These are phyloP conservation scores for Didymella segeticola DNA, from an alignment of 2,329 filamentous ascomycete species.

Conservation along the genomic window DNA sequence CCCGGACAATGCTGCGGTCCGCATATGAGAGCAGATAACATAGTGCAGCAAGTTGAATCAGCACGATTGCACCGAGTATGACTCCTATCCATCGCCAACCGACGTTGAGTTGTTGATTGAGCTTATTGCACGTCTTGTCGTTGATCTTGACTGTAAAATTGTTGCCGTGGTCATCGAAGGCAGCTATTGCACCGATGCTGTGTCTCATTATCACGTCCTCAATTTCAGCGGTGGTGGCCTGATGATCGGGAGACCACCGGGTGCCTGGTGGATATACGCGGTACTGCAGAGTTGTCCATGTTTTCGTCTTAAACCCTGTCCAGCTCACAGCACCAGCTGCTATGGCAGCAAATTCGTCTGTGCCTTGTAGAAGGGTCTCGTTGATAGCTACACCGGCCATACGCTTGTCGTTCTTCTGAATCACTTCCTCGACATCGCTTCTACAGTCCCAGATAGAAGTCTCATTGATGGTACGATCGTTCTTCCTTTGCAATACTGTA, in stretches of 20 bases:
- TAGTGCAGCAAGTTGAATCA: constrained; percentile 37
- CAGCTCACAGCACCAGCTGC: constrained; percentile 41
- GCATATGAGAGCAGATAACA: constrained; percentile 30
- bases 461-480: constrained; percentile 2
- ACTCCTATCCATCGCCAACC: constrained; percentile 38
- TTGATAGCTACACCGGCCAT: too few relatives aligned
- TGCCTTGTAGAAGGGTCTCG: too few relatives aligned
- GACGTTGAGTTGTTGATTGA: constrained; percentile 30
- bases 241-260: constrained; percentile 33
- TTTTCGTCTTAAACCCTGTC: constrained; percentile 31
- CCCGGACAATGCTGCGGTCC: constrained; percentile 41
- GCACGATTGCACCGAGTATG: constrained; percentile 32
- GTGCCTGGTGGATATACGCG: constrained; percentile 31
- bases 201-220: constrained; percentile 38
- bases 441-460: constrained; percentile 5
- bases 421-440: background rate
- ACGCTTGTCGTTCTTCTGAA: constrained; percentile 18
- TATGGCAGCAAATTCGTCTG: constrained; percentile 34
- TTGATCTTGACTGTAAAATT: too few relatives aligned
- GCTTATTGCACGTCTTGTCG: too few relatives aligned
- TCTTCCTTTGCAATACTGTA: constrained; percentile 6
- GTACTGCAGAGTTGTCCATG: constrained; percentile 20
- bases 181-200: constrained; percentile 40
- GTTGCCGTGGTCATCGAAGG: constrained; percentile 45
- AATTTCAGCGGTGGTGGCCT: constrained; percentile 13